Base-by-base conservation (phyloP, 768 basidiomycete species). In the Boletus rex-veris region DNA sequence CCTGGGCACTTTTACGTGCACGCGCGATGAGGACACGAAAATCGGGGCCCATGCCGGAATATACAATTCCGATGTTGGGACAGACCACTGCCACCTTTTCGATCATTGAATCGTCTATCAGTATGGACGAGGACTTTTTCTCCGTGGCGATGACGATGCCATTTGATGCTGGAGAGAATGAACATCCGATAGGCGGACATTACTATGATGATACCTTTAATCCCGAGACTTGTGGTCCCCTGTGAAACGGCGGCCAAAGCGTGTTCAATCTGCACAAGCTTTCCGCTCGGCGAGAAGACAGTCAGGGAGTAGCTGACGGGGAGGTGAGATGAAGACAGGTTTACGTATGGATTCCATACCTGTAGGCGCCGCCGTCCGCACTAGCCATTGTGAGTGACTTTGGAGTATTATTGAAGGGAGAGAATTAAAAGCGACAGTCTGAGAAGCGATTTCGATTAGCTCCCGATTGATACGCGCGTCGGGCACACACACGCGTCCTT, bases 11-110 rank as follows among this genome's bases (percentile, higher is more conserved):
- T 78, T 99, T 98, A 48, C 97, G 83, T 11, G 97, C 97, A 68
- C 90, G 92, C 45, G 91, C 80, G 43, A 99, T 87, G 55, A 99
- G 80, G 21, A 99, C 83, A 40, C 97, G 85, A 73, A 97, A 99
- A 73, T 99, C 97, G 45, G 97, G 97, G 1, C 97, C 95, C 97
- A 99, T 99, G 35, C 97, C 97, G 33, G 94, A 96, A 77, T 99
- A 99, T 44, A 99, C 97, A 61, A 99, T 92, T 48, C 97, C 97
- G 64, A 99, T 98, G 73, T 98, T 98, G 35, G 97, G 97, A 72
- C 96, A 98, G 59, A 99, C 87, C 48, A 96, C 81, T 2, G 94
- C 92, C 57, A 97, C 93, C 75, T 97, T 98, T 72, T 99, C 97
- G 63, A 99, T 83, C 80, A 96, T 92, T 30, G 92, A 92, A 73